Evolutionary conservation across 768 basidiomycete genomes (phyloP).

Genomic region (Rhizopogon vulgaris): DNA sequence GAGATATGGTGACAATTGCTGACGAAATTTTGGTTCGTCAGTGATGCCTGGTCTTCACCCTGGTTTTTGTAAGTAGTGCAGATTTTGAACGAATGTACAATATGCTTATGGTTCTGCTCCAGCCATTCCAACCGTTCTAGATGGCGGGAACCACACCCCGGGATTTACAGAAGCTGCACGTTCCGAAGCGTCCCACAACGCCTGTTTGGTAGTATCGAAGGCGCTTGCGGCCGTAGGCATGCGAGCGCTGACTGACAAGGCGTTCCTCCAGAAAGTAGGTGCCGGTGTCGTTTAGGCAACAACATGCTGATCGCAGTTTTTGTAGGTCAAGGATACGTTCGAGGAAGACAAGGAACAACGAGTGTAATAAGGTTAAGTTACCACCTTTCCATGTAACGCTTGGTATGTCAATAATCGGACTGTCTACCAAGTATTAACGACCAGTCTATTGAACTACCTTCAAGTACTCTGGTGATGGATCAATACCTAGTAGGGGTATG

Average conservation of each 20-base stretch:
- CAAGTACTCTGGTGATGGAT: too few species aligned
- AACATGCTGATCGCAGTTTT: not conserved
- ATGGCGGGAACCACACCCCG: slow-evolving; percentile 70
- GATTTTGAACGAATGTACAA: not conserved
- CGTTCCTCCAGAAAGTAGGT: slow-evolving; percentile 48
- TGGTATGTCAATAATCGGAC: too few species aligned
- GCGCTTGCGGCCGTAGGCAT: slow-evolving; percentile 61
- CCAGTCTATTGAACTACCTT: too few species aligned
- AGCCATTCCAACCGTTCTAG: slow-evolving; percentile 63
- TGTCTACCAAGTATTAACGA: too few species aligned
- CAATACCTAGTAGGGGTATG: too few species aligned
- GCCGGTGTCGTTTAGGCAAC: not conserved
- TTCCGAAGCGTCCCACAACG: slow-evolving; percentile 50
- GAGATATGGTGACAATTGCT: not conserved
- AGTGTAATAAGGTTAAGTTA: not conserved
- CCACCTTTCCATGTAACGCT: too few species aligned
- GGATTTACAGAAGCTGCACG: slow-evolving; percentile 55
- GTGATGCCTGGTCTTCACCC: slow-evolving; percentile 58
- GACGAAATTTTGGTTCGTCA: slow-evolving; percentile 2
- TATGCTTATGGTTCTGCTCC: not conserved
- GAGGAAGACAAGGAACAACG: slow-evolving; percentile 30
- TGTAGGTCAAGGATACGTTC: slow-evolving; percentile 37
- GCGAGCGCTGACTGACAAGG: slow-evolving; percentile 55
- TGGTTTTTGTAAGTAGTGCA: slow-evolving; percentile 31
- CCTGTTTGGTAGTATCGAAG: slow-evolving; percentile 55